A percentile compares a stretch with the other conserved stretches of the same genome.
phyloP scores from a whole-genome alignment of 768 basidiomycete species.

The Pulveroboletus sp. region DNA sequence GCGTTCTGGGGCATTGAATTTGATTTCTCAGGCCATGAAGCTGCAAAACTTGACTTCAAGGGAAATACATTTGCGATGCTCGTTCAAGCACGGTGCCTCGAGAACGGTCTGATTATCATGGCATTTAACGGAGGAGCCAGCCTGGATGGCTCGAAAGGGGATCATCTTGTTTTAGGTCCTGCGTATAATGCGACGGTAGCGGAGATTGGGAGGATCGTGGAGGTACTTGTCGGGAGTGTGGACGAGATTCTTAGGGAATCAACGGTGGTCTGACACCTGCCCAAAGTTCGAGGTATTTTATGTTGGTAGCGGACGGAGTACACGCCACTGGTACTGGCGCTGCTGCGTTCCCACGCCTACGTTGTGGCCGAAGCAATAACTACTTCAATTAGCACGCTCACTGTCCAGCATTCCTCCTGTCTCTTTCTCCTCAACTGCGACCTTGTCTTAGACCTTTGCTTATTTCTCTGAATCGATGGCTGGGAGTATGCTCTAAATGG shows the following conservation, averaged over 20 bases:
- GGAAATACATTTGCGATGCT: conserved; percentile 59
- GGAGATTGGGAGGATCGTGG: conserved; percentile 66
- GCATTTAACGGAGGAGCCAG: conserved; percentile 69
- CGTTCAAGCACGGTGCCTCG: conserved; percentile 64
- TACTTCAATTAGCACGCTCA: conserved; percentile 24
- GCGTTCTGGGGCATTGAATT: conserved; percentile 85
- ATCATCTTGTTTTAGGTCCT: conserved; percentile 71
- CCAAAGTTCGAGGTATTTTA: not conserved
- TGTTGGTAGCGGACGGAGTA: not conserved
- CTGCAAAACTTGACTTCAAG: conserved; percentile 45
- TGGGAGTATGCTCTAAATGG: conserved; percentile 88
- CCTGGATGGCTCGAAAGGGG: conserved; percentile 66
- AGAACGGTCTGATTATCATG: conserved; percentile 67
- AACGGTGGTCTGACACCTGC: conserved; percentile 4
- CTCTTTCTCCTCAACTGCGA: conserved; percentile 25
- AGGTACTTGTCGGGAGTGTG: conserved; percentile 59
- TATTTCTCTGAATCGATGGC: conserved; percentile 63
- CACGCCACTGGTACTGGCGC: conserved; percentile 9
- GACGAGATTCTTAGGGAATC: conserved; percentile 55
- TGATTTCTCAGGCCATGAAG: conserved; percentile 51
- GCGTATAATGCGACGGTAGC: conserved; percentile 73
- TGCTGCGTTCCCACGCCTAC: conserved; percentile 25
- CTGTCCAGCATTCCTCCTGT: conserved; percentile 13
- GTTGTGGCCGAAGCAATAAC: conserved; percentile 21
- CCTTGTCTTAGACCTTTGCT: conserved; percentile 21